A percentile compares a stretch with the other conserved stretches of the same genome.
These are phyloP conservation scores for Excoecaria agallocha DNA, from an alignment of 345 rosid species.

Conservation along the genomic window DNA sequence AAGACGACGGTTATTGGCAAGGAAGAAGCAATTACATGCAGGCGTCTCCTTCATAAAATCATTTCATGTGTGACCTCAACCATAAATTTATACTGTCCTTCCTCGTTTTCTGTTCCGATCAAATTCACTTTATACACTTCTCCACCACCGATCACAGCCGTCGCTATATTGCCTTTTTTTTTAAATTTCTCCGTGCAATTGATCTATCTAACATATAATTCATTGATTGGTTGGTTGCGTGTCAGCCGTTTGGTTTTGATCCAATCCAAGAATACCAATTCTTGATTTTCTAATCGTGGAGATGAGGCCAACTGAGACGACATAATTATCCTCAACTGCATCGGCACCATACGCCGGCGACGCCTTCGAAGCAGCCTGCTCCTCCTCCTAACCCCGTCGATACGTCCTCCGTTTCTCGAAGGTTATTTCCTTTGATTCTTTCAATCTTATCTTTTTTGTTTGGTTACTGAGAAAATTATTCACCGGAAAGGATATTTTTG, in stretches of 20 bases:
- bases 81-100: too few relatives aligned
- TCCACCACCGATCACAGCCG: too few relatives aligned
- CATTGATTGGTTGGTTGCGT: neutral
- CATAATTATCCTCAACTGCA: slow-evolving; percentile 35
- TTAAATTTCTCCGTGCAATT: neutral
- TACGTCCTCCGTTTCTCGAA: slow-evolving; percentile 50
- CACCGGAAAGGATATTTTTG: neutral
- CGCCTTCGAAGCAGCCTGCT: slow-evolving; percentile 43
- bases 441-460: neutral
- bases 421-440: slow-evolving; percentile 22
- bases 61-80: too few relatives aligned
- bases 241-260: neutral
- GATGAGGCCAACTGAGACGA: slow-evolving; percentile 45
- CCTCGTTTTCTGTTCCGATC: too few relatives aligned
- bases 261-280: neutral
- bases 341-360: slow-evolving; percentile 30
- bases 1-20: too few relatives aligned
- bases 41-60: too few relatives aligned
- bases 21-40: too few relatives aligned
- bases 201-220: too few relatives aligned
- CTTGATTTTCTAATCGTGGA: slow-evolving; percentile 37
- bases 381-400: slow-evolving; percentile 38
- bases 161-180: too few relatives aligned
- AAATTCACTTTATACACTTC: too few relatives aligned
- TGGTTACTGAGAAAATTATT: neutral